Base-by-base conservation (phyloP, 1,139 yeast species). In the Candida freyschussii region DNA sequence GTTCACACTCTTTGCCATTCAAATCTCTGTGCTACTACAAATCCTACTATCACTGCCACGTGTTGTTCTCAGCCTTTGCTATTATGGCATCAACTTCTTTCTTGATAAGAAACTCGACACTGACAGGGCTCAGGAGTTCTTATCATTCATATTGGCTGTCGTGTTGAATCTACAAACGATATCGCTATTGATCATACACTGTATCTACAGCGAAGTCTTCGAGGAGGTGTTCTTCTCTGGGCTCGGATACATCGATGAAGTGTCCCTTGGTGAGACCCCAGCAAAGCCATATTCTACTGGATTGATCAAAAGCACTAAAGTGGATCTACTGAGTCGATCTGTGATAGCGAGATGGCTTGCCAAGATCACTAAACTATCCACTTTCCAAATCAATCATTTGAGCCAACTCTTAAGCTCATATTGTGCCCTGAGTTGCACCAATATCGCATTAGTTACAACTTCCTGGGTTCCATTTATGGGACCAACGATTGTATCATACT, bases 211-310 rank as follows among this genome's bases (percentile, higher is more conserved):
- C 21, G 35, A 33, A 2, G 16, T 26, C 5, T 45, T 44, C 24
- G 44, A 45, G 13, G 36, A 34, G 17, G 20, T 44, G 3, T 44
- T 45, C 13, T 12, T 34, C 2, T 21, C 17, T 13, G 48, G 48
- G 4, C 19, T 45, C 11, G 23, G 33, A 17, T 43, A 28, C 19
- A 36, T 40, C 17, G 33, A 31, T 12, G 35, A 37, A n/a, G 41
- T 37, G 7, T 26, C 37, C 3, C 13, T 17, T 4, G 9, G 17
- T 24, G 7, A 7, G 8, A 26, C 27, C 7, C 10, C 30, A n/a
- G 33, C 24, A 8, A 20, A n/a, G 4, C 16, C 19, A 14, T 40
- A 20, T 13, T 29, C 9, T 20, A 17, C 13, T 9, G 10, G 23
- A 8, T 15, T 34, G 24, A 24, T 28, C 19, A 24, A 21, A 8